Conservation (phyloP, 345 rosid genomes). For the Eucalyptus pumila region DNA sequence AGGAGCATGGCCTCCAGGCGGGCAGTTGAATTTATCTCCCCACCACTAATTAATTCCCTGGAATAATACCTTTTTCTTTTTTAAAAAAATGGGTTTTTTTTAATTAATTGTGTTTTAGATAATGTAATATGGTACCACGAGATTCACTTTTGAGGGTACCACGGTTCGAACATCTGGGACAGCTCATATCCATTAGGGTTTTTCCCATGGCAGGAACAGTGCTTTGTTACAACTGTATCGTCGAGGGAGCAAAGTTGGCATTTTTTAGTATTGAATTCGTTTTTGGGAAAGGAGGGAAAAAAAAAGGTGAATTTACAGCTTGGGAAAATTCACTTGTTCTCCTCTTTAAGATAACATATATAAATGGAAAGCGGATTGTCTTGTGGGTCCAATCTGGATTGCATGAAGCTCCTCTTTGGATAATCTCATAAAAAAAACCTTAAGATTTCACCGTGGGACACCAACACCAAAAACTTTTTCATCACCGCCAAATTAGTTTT, state of each 20-base stretch:
- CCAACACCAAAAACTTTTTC: background rate
- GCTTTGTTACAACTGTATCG: background rate
- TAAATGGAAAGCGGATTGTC: background rate
- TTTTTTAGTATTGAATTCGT: background rate
- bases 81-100: background rate
- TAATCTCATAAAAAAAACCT: background rate
- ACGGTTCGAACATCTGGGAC: background rate
- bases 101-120: background rate
- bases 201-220: background rate
- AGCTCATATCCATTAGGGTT: background rate
- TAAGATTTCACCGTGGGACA: background rate
- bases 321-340: background rate
- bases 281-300: background rate
- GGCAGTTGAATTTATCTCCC: background rate
- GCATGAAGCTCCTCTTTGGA: background rate
- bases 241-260: background rate
- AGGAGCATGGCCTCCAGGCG: background rate
- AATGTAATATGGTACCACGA: background rate
- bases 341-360: background rate
- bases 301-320: background rate
- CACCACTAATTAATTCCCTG: background rate
- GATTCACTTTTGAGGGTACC: background rate
- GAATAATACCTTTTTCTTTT: background rate
- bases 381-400: background rate
- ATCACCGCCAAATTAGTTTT: background rate